phyloP scores from a whole-genome alignment of 441 rosid genomes.

The Macaranga tanarius region DNA sequence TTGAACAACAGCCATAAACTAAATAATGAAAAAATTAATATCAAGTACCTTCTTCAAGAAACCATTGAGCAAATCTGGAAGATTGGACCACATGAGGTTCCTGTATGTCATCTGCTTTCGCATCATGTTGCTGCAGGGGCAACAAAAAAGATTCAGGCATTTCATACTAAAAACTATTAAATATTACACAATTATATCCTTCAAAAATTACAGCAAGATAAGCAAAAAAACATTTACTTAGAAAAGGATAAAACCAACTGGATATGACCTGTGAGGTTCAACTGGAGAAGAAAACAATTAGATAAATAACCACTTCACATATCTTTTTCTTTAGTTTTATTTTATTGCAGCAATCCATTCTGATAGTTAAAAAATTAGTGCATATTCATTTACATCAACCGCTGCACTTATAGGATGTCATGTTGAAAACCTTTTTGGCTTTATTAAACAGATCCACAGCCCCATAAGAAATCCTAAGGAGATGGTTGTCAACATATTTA shows the following conservation, averaged over 20 bases:
- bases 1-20: background rate
- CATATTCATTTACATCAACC: background rate
- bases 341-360: background rate
- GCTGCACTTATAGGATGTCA: background rate
- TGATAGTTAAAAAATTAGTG: background rate
- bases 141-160: constrained; percentile 18
- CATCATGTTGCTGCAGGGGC: constrained; percentile 46
- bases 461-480: background rate
- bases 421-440: background rate
- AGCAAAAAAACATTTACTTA: constrained; percentile 3
- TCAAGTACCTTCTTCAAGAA: constrained; percentile 79
- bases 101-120: constrained; percentile 47
- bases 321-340: background rate
- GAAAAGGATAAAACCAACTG: constrained; percentile 4
- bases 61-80: constrained; percentile 92
- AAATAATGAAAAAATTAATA: constrained; percentile 13
- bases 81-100: constrained; percentile 50
- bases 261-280: background rate
- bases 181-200: constrained; percentile 6
- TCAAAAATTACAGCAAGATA: background rate
- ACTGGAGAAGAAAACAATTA: background rate
- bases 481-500: background rate
- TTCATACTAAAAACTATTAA: constrained; percentile 17
- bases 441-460: constrained; percentile 3
- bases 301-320: too few species aligned